Conservation (phyloP, 176 grass and related monocot genomes). For the Cenchrus fungigraminus region DNA sequence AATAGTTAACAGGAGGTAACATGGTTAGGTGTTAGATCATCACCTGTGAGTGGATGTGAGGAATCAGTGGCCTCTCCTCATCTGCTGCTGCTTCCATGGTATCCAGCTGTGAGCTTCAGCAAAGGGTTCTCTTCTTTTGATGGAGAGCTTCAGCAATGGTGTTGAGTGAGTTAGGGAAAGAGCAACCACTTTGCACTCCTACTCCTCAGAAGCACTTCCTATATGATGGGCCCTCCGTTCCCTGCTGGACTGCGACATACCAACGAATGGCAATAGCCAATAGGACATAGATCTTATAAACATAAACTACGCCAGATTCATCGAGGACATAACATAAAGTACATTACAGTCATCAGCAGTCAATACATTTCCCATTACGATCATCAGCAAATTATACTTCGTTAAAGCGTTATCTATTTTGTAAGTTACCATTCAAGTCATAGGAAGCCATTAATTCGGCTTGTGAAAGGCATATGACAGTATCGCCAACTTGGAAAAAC, state of each 20-base stretch:
- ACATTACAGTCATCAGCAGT: not conserved
- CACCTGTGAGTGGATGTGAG: not conserved
- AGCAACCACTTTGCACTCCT: not conserved
- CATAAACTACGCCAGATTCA: not conserved
- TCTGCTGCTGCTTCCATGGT: conserved; percentile 15
- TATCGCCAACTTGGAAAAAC: too few species aligned
- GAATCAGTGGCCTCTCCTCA: conserved; percentile 34
- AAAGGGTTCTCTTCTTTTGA: too few species aligned
- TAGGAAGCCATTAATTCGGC: not conserved
- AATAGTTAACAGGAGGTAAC: not conserved
- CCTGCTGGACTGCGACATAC: not conserved
- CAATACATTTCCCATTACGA: not conserved
- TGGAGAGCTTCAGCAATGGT: not conserved
- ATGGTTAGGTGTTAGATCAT: not conserved
- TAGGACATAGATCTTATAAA: too few species aligned
- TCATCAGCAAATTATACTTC: not conserved
- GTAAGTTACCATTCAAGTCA: not conserved
- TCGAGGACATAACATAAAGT: not conserved
- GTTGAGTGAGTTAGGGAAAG: not conserved
- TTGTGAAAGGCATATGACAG: not conserved
- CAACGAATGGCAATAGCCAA: not conserved
- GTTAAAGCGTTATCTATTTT: not conserved
- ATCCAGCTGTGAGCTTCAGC: not conserved
- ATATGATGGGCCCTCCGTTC: not conserved
- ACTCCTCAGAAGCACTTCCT: not conserved